phyloP scores from a whole-genome alignment of 306 rosid species.

The Fagus sylvatica region DNA sequence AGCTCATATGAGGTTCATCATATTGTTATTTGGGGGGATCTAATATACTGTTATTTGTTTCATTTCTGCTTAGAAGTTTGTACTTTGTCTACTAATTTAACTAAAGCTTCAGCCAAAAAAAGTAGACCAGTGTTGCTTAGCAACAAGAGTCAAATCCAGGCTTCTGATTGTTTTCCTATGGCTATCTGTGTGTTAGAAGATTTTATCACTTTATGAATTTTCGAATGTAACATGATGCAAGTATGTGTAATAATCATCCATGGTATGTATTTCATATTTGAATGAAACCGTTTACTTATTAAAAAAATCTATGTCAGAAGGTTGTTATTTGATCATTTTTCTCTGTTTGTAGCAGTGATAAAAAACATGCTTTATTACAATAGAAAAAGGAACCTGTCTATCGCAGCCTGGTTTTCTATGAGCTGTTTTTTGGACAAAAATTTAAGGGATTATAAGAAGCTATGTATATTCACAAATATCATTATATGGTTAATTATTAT shows the following conservation, averaged over 20 bases:
- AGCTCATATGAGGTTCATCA: neutral
- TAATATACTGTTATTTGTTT: neutral
- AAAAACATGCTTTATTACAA: neutral
- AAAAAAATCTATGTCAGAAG: too few relatives aligned
- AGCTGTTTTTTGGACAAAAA: neutral
- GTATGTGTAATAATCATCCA: too few relatives aligned
- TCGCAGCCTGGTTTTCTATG: neutral
- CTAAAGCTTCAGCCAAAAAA: neutral
- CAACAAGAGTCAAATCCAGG: neutral
- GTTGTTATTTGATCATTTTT: neutral
- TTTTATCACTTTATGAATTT: too few relatives aligned
- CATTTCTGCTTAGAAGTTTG: neutral
- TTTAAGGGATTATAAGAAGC: neutral
- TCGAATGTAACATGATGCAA: too few relatives aligned
- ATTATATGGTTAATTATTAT: conserved; percentile 11
- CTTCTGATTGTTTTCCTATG: neutral
- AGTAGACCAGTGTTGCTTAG: neutral
- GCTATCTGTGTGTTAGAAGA: neutral
- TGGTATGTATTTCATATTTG: too few relatives aligned
- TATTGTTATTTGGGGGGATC: neutral
- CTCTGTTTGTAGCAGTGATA: neutral
- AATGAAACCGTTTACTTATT: too few relatives aligned
- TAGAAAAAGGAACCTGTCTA: neutral
- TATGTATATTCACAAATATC: neutral
- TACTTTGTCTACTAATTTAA: neutral